Evolutionary conservation across 108 stramenopile genomes (phyloP), one percentile per base, ranked within the genome.

Genomic region (Nitzschia sp.): DNA sequence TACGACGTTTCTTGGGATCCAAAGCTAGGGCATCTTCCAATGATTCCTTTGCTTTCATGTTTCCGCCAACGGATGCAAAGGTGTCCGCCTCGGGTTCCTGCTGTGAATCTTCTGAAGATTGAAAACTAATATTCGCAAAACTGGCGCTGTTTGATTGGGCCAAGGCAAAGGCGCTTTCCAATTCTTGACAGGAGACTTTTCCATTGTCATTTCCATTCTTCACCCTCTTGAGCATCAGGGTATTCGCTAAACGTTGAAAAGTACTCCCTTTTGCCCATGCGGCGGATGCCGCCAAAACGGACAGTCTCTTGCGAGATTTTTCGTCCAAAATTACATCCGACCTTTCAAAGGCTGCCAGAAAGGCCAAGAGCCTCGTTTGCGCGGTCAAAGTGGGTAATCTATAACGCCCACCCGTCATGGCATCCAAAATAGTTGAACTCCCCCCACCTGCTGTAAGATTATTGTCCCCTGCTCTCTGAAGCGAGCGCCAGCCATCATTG

Each of bases 41-140:
- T 16, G 92, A 84, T 33, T 61, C 53, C 50, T 93, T 93, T 21
- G 92, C 92, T n/a, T 85, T 75, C 4, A 27, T 36, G 61, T 90
- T 90, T 19, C 89, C 92, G 13, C 92, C 92, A 1, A 93, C 86
- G 4, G 82, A 72, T 22, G 69, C 63, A 67, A 92, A 92, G 19
- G 68, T 11, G 21, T 62, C 35, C 29, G 31, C 22, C 25, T 32
- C 19, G 26, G 45, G 52, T 27, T 61, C 19, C 9, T 36, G 17
- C 15, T 31, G 2, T 1, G 29, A 15, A 0, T 52, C 66, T 22
- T 58, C 16, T 21, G 48, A 50, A 50, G 48, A 4, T 47, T 60
- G 52, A 62, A 66, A 77, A 17, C 30, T 15, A 4, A 72, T 66
- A 13, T 71, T 15, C 8, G 77, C 58, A 46, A 58, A 78, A 11